phyloP scores from a whole-genome alignment of 306 rosid genomes.

The Neltuma alba region DNA sequence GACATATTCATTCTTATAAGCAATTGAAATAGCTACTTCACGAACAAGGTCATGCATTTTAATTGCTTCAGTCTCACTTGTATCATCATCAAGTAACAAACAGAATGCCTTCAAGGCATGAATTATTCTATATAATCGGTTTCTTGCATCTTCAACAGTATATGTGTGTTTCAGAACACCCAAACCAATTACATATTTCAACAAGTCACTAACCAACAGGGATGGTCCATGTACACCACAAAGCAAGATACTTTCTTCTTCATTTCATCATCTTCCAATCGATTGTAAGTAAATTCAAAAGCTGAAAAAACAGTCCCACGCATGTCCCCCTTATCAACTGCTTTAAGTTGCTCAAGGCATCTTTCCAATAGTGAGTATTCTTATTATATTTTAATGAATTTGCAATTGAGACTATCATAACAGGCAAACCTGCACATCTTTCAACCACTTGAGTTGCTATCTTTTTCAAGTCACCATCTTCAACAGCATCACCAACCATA shows the following conservation, averaged over 20 bases:
- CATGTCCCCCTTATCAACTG: not conserved
- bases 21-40: not conserved
- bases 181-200: not conserved
- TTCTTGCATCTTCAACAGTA: not conserved
- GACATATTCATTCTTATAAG: not conserved
- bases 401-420: not conserved
- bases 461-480: not conserved
- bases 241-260: not conserved
- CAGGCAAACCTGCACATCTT: not conserved
- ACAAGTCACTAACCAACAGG: not conserved
- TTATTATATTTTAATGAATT: not conserved
- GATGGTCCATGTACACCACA: not conserved
- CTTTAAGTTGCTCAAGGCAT: not conserved
- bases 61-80: fast-evolving
- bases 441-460: not conserved
- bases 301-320: not conserved
- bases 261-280: not conserved
- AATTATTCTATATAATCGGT: not conserved
- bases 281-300: not conserved
- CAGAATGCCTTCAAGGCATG: not conserved
- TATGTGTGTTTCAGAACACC: not conserved
- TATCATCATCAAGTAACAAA: not conserved
- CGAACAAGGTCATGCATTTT: not conserved
- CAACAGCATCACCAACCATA: not conserved
- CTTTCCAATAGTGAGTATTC: not conserved